Conservation (phyloP, 176 grass and related monocot species). For the Urochloa ruziziensis region DNA sequence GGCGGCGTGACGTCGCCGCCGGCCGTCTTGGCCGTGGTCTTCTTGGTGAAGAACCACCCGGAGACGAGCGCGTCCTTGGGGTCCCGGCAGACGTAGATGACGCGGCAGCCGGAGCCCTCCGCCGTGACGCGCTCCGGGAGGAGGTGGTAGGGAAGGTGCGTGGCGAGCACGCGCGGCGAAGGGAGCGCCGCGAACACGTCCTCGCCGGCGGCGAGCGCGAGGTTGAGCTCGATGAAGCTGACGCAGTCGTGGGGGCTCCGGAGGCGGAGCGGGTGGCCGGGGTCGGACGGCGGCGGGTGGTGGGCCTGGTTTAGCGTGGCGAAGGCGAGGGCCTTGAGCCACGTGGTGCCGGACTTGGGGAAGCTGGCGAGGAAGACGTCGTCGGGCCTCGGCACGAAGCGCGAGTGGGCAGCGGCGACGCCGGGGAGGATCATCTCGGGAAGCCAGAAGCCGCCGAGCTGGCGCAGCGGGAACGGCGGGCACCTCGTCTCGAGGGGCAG, state of each 20-base stretch:
- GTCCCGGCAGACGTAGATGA: conserved; percentile 47
- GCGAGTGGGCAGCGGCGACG: not conserved
- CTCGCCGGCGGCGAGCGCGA: not conserved
- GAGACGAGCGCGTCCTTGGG: conserved; percentile 53
- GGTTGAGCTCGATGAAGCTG: not conserved
- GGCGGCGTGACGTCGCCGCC: not conserved
- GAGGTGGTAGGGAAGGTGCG: conserved; percentile 38
- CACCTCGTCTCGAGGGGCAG: not conserved
- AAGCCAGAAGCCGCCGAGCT: not conserved
- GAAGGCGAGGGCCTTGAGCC: not conserved
- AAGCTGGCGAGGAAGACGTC: conserved; percentile 25
- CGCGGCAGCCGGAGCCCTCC: not conserved
- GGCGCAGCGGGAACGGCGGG: not conserved
- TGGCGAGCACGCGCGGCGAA: conserved; percentile 11
- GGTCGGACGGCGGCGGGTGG: not conserved
- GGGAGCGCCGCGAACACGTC: conserved; percentile 1
- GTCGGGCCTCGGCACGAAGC: not conserved
- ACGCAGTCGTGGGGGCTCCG: conserved; percentile 40
- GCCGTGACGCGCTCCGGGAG: conserved; percentile 8
- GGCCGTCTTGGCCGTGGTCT: not conserved
- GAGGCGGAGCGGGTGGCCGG: not conserved
- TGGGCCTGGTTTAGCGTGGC: not conserved
- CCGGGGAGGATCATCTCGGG: not conserved
- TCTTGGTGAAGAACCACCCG: not conserved
- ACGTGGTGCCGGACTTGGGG: too few species aligned